Percentiles rank a stretch among this genome's conserved stretches.
These are phyloP conservation scores for Ogataea naganishii DNA, from an alignment of 805 yeast genomes.

Conservation along the genomic window DNA sequence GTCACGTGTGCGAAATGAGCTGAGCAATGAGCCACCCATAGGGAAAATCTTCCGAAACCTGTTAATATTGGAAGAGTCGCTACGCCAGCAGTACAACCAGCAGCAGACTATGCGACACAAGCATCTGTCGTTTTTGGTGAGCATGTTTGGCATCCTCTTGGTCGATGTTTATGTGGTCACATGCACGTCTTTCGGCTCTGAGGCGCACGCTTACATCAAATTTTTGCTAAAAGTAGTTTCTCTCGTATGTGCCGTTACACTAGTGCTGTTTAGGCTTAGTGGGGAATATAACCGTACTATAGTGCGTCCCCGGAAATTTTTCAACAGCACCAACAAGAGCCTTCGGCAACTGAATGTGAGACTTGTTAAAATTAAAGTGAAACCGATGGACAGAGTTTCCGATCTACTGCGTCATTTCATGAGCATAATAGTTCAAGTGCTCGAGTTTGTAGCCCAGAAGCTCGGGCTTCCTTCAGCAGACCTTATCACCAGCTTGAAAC, in stretches of 20 bases:
- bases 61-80: constrained; percentile 75
- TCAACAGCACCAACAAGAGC: constrained; percentile 83
- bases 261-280: constrained; percentile 70
- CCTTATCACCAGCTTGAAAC: constrained; percentile 4
- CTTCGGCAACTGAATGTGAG: constrained; percentile 74
- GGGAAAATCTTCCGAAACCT: constrained; percentile 77
- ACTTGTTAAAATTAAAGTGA: constrained; percentile 51
- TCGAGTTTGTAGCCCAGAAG: too few species aligned
- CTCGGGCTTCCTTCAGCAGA: not conserved
- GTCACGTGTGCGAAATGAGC: constrained; percentile 2
- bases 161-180: constrained; percentile 28
- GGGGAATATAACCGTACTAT: constrained; percentile 89
- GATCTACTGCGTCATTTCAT: too few species aligned
- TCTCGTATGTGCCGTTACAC: constrained; percentile 54
- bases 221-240: constrained; percentile 45
- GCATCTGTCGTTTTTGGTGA: constrained; percentile 45
- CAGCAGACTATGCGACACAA: constrained; percentile 59
- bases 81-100: constrained; percentile 72
- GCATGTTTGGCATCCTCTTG: constrained; percentile 29
- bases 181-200: constrained; percentile 6
- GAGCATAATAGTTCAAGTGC: too few species aligned
- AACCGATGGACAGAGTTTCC: constrained; percentile 26
- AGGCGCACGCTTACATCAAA: constrained; percentile 23
- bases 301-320: constrained; percentile 69
- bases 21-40: constrained; percentile 29